phyloP scores from a whole-genome alignment of 1,284 basidiomycete genomes.

The Coniophora puteana region DNA sequence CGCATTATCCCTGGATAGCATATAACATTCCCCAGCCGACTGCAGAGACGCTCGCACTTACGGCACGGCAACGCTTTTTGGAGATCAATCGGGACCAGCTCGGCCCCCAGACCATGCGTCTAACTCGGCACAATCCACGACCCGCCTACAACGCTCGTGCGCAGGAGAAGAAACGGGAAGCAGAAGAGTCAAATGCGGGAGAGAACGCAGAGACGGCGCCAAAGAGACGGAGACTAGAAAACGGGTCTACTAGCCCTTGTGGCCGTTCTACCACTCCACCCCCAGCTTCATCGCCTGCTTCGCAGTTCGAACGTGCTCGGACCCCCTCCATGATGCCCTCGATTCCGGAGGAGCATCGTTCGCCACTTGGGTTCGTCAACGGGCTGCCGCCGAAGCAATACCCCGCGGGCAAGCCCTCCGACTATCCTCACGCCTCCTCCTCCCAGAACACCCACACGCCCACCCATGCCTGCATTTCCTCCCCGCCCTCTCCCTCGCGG shows the following conservation, averaged over 20 bases:
- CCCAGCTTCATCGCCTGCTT: conserved; percentile 13
- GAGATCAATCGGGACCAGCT: conserved; percentile 29
- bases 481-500: too few relatives aligned
- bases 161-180: conserved; percentile 22
- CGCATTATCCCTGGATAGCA: conserved; percentile 25
- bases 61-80: conserved; percentile 25
- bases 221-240: conserved; percentile 25
- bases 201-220: conserved; percentile 7
- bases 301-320: neutral
- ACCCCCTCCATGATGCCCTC: neutral
- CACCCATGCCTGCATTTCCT: too few relatives aligned
- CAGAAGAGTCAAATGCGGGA: conserved; percentile 10
- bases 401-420: conserved; percentile 18
- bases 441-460: neutral
- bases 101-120: conserved; percentile 13
- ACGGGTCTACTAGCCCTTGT: neutral
- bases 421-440: conserved; percentile 3
- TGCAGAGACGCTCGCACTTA: conserved; percentile 23
- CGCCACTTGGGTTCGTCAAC: too few relatives aligned
- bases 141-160: conserved; percentile 14
- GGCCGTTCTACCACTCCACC: conserved; percentile 5
- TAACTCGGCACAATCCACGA: conserved; percentile 17
- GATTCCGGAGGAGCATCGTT: too few relatives aligned
- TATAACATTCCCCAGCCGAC: conserved; percentile 21
- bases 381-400: conserved; percentile 29